These are phyloP conservation scores for Teunomyces stri DNA, from an alignment of 805 yeast genomes.

Conservation along the genomic window DNA sequence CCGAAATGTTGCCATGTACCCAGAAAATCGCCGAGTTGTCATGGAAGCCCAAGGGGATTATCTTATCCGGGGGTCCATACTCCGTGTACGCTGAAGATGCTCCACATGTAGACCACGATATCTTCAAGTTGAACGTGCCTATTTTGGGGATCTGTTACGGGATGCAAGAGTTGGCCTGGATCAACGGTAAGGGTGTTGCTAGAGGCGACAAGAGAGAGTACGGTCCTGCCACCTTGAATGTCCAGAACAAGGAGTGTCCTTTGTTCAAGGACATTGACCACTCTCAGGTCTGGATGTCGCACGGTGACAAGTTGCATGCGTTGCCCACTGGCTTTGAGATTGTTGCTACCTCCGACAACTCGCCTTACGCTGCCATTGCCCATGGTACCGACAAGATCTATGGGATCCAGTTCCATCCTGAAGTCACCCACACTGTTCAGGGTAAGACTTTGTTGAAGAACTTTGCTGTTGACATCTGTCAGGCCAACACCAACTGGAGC, in stretches of 20 bases:
- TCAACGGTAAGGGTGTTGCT: conserved; percentile 88
- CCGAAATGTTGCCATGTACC: conserved; percentile 99
- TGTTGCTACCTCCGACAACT: conserved; percentile 89
- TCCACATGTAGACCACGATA: conserved; percentile 95
- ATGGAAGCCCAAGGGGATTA: conserved; percentile 96
- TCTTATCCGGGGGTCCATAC: conserved; percentile 96
- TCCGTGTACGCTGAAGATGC: conserved; percentile 94
- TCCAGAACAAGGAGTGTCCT: conserved; percentile 62
- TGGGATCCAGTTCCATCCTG: conserved; percentile 99
- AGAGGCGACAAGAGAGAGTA: conserved; percentile 98
- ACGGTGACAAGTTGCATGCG: conserved; percentile 91
- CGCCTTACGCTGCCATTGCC: conserved; percentile 93
- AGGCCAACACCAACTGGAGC: conserved; percentile 88
- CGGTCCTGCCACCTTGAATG: conserved; percentile 90
- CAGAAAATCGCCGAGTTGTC: conserved; percentile 89
- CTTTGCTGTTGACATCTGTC: conserved; percentile 90
- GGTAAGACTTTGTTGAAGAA: conserved; percentile 86
- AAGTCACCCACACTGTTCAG: conserved; percentile 92
- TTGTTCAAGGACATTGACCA: conserved; percentile 87
- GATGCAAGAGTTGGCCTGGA: conserved; percentile 99
- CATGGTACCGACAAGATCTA: conserved; percentile 70
- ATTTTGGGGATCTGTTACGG: conserved; percentile 98
- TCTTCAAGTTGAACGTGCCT: conserved; percentile 89
- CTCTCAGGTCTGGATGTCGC: conserved; percentile 99
- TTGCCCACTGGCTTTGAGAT: conserved; percentile 86